Percentiles rank a stretch among this genome's conserved stretches.
Conservation (phyloP, 2,329 filamentous ascomycete species). For the Fusarium concolor region DNA sequence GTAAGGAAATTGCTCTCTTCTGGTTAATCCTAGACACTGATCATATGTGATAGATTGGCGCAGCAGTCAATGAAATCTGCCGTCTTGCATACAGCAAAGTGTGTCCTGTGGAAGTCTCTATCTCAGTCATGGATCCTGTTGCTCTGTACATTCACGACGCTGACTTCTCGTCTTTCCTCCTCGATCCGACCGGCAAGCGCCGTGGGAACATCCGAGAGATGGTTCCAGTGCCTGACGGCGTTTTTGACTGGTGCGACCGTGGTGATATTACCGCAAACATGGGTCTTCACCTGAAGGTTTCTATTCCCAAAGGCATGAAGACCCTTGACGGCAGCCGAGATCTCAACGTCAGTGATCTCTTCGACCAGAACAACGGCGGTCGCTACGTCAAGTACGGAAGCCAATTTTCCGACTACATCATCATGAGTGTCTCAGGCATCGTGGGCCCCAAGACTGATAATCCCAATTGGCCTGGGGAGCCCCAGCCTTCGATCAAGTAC, state of each 20-base stretch:
- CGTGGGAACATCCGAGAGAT: not conserved
- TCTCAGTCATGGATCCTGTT: not conserved
- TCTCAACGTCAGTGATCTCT: not conserved
- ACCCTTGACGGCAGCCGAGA: not conserved
- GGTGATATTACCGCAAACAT: slow-evolving; percentile 2
- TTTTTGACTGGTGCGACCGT: not conserved
- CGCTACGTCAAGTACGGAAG: slow-evolving; percentile 1
- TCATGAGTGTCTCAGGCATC: slow-evolving; percentile 4
- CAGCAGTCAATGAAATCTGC: not conserved
- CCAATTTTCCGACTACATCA: not conserved
- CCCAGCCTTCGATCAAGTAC: not conserved
- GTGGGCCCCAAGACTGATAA: not conserved
- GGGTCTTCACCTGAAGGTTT: slow-evolving; percentile 1
- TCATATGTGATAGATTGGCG: not conserved
- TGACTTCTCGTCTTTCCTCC: slow-evolving; percentile 1
- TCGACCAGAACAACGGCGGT: not conserved
- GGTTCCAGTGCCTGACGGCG: not conserved
- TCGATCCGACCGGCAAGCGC: not conserved
- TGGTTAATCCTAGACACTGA: too few relatives aligned
- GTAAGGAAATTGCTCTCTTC: not conserved
- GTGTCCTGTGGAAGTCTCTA: not conserved
- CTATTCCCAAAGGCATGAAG: not conserved
- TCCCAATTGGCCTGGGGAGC: not conserved
- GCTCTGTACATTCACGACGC: not conserved
- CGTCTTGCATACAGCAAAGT: not conserved